Base-by-base conservation (phyloP, 1,284 basidiomycete genomes). In the Hortiboletus rubellus region DNA sequence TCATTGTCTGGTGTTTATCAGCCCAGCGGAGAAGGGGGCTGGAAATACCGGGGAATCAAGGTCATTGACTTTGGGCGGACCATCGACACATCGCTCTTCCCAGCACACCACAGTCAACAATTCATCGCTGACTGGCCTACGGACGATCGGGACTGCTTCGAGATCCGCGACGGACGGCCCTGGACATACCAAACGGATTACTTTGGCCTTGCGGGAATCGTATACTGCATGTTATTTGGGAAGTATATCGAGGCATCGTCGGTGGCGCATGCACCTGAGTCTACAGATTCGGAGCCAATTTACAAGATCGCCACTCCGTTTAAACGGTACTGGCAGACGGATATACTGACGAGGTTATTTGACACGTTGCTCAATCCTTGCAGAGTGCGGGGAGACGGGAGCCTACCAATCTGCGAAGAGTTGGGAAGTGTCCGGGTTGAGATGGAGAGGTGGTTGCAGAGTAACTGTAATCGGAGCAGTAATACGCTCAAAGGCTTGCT, bases 111-210 rank as follows among this genome's bases (percentile, higher is more conserved):
- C 33, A 55, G 79, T 0, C 95, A 98, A 74, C 80, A 79, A 41
- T 99, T 94, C 74, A 74, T 91, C 45, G 90, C 91, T 4, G 93
- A 97, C 63, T 98, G 96, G 95, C 79, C 85, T 33, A 84, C 87
- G 6, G 91, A 97, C 72, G 86, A 87, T 56, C 82, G 88, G 45
- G 97, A 99, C 74, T 98, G 96, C 72, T 78, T 85, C 56, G 94
- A 98, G 78, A 90, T 98, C 74, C 85, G 92, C 46, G 85, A 92
- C 69, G 84, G 85, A 27, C 77, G 80, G 43, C 83, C 92, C 2
- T 99, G 96, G 94, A 95, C 89, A 49, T 98, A 86, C 75, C 91
- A 99, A 73, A 87, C 94, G 2, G 97, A 99, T 75, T 99, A 99
- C 75, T 94, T 88, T 69, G 97, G 97, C 17, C 82, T 98, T 18